Base-by-base conservation (phyloP, 2,329 filamentous ascomycete species). In the Arthrobotrys sphaeroides region DNA sequence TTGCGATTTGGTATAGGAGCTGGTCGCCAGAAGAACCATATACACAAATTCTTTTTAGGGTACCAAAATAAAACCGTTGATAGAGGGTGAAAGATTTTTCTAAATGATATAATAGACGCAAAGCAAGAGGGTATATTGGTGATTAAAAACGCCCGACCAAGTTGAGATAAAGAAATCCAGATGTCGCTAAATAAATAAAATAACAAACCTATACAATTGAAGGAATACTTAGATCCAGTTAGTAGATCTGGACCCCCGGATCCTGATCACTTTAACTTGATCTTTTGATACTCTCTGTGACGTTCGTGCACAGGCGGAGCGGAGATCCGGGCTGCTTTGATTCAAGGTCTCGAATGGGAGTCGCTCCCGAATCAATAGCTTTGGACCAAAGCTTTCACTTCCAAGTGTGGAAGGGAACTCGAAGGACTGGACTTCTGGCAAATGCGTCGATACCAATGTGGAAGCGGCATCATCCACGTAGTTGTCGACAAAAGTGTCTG, bases 221-320 rank as follows among this genome's bases (percentile, higher is more conserved):
- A 4, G 43, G 26, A 33, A 3, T 12, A 3, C 5, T 60, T 42
- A 75, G 20, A 75, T 65, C 72, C 64, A 69, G 24, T 69, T 69
- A 4, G 64, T 64, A 22, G 64, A 69, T 28, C 49, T 75, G 22
- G 64, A 69, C 0, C 64, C 72, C 12, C 64, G 47, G 38, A 75
- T 75, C 42, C 72, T 69, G 24, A 75, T 61, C 9, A 69, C 64
- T 36, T 75, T 75, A 31, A 75, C 72, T 22, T 75, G 64, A 26
- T 75, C 72, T 31, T 75, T 75, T 13, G 72, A 75, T 22, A 65
- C 72, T 16, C 72, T 45, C 33, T 75, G 72, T 13, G 72, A 75
- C 13, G 67, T 68, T 60, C 64, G 55, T 9, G 72, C 64, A 24
- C 49, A 59, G 16, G 72, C 72, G 10, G 72, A 68, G 2, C 49